phyloP scores from a whole-genome alignment of 2,329 filamentous ascomycete species.

The Colletotrichum camelliae region DNA sequence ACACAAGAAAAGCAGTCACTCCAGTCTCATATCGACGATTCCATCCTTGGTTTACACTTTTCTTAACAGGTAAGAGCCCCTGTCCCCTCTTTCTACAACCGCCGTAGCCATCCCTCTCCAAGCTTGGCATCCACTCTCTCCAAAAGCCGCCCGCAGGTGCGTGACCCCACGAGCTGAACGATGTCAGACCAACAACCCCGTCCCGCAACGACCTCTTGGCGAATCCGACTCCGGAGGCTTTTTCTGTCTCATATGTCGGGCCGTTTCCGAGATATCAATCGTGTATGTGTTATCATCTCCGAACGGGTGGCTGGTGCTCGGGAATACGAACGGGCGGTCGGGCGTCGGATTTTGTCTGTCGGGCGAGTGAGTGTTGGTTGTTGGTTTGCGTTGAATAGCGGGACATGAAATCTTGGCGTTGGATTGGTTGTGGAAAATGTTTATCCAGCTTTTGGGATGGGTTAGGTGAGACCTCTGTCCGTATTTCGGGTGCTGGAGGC shows the following conservation, averaged over 20 bases:
- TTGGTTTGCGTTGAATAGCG: not conserved
- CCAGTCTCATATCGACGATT: not conserved
- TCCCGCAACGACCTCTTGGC: not conserved
- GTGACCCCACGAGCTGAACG: not conserved
- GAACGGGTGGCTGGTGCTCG: not conserved
- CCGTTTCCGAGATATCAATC: not conserved
- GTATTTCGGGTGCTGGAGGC: too few relatives aligned
- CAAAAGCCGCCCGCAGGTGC: not conserved
- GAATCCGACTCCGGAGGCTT: not conserved
- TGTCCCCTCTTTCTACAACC: not conserved
- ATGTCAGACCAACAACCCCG: not conserved
- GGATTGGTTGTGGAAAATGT: not conserved
- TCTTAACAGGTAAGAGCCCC: not conserved
- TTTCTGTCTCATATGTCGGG: rapidly evolving
- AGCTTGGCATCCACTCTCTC: not conserved
- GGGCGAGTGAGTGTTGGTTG: not conserved
- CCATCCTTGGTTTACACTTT: not conserved
- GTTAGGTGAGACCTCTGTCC: not conserved
- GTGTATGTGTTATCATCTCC: not conserved
- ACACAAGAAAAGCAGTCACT: too few relatives aligned
- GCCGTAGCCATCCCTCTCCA: not conserved
- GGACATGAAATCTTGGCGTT: not conserved
- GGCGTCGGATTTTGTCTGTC: not conserved
- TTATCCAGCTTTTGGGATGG: not conserved
- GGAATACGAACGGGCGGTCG: not conserved